Conservation (phyloP, 352 stramenopile genomes). For the Phytophthora constricta region DNA sequence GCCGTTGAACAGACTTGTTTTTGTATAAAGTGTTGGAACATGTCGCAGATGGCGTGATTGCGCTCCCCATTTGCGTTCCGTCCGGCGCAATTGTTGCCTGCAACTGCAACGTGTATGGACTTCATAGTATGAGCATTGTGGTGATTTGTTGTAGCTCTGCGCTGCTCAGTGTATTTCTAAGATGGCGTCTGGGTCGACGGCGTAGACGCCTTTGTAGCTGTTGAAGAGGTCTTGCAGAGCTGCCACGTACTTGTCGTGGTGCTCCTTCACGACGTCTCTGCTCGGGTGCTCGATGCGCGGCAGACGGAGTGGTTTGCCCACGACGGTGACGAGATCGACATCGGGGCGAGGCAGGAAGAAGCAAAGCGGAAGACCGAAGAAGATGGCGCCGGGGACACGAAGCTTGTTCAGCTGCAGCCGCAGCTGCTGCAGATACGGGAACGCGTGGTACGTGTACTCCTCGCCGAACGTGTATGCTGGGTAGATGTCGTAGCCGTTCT, state of each 20-base stretch:
- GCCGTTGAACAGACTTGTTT: neutral
- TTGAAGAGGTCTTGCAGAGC: slow-evolving; percentile 89
- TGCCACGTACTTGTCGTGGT: slow-evolving; percentile 90
- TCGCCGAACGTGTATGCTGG: slow-evolving; percentile 95
- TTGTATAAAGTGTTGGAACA: neutral
- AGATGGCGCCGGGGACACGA: slow-evolving; percentile 84
- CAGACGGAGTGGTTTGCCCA: slow-evolving; percentile 86
- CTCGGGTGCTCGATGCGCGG: slow-evolving; percentile 89
- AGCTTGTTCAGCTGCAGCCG: slow-evolving; percentile 85
- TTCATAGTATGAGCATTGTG: no score
- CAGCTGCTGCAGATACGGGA: slow-evolving; percentile 79
- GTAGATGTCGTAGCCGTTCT: slow-evolving; percentile 88
- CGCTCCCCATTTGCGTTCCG: neutral
- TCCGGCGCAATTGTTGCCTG: no score
- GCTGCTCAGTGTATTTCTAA: slow-evolving; percentile 64
- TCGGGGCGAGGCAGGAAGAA: slow-evolving; percentile 84
- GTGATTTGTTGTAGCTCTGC: neutral
- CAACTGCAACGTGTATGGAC: no score
- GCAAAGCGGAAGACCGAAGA: slow-evolving; percentile 75
- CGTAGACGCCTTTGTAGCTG: slow-evolving; percentile 85
- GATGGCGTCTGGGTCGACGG: slow-evolving; percentile 56
- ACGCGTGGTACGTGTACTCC: slow-evolving; percentile 85
- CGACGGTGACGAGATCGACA: slow-evolving; percentile 88
- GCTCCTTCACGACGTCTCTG: slow-evolving; percentile 86
- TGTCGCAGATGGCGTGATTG: neutral